Evolutionary conservation across 805 yeast species (phyloP).

Genomic region (Lipomyces orientalis): DNA sequence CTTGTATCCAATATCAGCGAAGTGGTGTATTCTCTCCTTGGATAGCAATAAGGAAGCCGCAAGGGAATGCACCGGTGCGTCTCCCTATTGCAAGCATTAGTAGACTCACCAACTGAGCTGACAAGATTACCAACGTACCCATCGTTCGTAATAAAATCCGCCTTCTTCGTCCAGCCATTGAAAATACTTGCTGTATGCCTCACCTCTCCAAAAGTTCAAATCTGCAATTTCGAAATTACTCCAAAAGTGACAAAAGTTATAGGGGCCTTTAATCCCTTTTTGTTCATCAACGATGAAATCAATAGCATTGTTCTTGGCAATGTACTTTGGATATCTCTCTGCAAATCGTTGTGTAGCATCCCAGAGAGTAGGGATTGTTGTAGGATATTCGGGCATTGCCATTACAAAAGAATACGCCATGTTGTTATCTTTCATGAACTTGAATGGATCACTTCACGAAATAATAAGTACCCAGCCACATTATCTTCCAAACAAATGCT

Average conservation of each 20-base stretch:
- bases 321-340: constrained; percentile 59
- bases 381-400: constrained; percentile 68
- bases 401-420: constrained; percentile 79
- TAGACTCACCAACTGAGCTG: neutral
- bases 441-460: constrained; percentile 65
- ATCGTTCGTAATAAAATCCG: constrained; percentile 74
- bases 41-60: constrained; percentile 64
- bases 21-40: constrained; percentile 60
- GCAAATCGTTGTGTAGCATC: constrained; percentile 69
- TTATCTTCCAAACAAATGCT: constrained; percentile 4
- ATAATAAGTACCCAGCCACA: neutral
- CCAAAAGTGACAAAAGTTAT: constrained; percentile 84
- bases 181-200: constrained; percentile 61
- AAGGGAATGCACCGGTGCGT: constrained; percentile 73
- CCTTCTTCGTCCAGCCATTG: constrained; percentile 63
- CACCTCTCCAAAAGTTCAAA: constrained; percentile 61
- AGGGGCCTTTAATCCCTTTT: constrained; percentile 62
- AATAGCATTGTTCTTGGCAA: constrained; percentile 67
- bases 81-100: constrained; percentile 50
- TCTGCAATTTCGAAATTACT: constrained; percentile 74
- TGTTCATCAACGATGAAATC: constrained; percentile 73
- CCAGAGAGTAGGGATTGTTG: constrained; percentile 82
- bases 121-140: constrained; percentile 85
- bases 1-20: constrained; percentile 64
- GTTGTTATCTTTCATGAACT: constrained; percentile 76